Evolutionary conservation across 2,329 filamentous ascomycete genomes (phyloP).

Genomic region (Mycogone perniciosa): DNA sequence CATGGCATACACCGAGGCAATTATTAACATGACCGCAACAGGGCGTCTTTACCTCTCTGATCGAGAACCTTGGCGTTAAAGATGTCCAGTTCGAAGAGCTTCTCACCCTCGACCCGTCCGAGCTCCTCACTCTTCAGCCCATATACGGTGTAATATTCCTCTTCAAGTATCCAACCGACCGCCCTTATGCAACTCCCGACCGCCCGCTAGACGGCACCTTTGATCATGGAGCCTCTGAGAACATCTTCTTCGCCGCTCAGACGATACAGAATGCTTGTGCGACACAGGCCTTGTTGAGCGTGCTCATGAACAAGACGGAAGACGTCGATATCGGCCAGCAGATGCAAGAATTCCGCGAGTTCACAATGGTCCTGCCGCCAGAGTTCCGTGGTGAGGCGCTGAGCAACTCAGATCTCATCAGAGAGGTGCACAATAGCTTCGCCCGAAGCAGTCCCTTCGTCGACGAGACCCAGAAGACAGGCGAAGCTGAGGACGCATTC

Average conservation of each 20-base stretch:
- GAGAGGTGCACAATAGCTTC: conserved; percentile 83
- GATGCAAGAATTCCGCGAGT: conserved; percentile 76
- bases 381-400: conserved; percentile 60
- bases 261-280: conserved; percentile 99
- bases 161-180: conserved; percentile 86
- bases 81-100: conserved; percentile 97
- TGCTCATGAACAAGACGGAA: conserved; percentile 77
- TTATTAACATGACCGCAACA: conserved; percentile 18
- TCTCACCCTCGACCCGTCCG: conserved; percentile 74
- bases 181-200: conserved; percentile 50
- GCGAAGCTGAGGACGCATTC: conserved; percentile 80
- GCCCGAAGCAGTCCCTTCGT: conserved; percentile 83
- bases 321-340: conserved; percentile 65
- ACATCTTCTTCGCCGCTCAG: conserved; percentile 89
- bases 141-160: conserved; percentile 97
- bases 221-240: conserved; percentile 66
- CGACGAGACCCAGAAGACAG: conserved; percentile 70
- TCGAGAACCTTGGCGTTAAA: conserved; percentile 84
- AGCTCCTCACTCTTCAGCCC: conserved; percentile 63
- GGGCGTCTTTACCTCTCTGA: conserved; percentile 96
- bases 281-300: conserved; percentile 87
- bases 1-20: not conserved
- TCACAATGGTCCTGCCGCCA: conserved; percentile 75
- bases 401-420: conserved; percentile 60
- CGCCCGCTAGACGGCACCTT: conserved; percentile 75